Evolutionary conservation across 108 stramenopile genomes (phyloP).

Genomic region (Asterionellopsis glacialis): DNA sequence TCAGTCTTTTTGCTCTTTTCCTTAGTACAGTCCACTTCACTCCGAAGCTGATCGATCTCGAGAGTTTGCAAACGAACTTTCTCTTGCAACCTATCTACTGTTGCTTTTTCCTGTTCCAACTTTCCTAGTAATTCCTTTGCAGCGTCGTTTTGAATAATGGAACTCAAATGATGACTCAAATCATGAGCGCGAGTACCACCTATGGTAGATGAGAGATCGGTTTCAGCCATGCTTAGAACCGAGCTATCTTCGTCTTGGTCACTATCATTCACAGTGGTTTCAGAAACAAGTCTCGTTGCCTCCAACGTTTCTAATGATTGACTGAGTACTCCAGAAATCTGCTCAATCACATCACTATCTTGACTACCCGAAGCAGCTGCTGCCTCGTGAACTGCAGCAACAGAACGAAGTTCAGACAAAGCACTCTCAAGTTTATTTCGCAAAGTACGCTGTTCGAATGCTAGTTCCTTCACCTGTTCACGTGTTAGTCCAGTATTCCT

Average conservation of each 20-base stretch:
- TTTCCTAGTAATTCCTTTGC: slow-evolving; percentile 18
- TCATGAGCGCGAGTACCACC: background rate
- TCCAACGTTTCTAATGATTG: slow-evolving; percentile 11
- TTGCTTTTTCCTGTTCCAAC: slow-evolving; percentile 24
- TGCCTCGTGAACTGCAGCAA: slow-evolving; percentile 34
- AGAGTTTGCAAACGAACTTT: background rate
- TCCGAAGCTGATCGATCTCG: background rate
- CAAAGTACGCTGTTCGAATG: slow-evolving; percentile 4
- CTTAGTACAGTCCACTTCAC: slow-evolving; percentile 22
- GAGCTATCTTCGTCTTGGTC: background rate
- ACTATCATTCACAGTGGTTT: background rate
- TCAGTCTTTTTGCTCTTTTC: slow-evolving; percentile 21
- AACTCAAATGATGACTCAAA: slow-evolving; percentile 17
- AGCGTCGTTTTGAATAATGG: slow-evolving; percentile 19
- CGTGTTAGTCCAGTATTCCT: background rate
- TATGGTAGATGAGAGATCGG: background rate
- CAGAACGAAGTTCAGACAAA: slow-evolving; percentile 27
- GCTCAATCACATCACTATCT: slow-evolving; percentile 23
- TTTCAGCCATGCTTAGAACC: no score
- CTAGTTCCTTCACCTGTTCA: slow-evolving; percentile 18
- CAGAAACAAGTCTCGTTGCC: background rate
- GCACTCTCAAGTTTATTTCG: slow-evolving; percentile 17
- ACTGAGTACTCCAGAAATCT: slow-evolving; percentile 33
- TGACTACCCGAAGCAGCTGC: background rate
- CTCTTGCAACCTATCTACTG: slow-evolving; percentile 25